Base-by-base conservation (phyloP, 2,329 filamentous ascomycete genomes). In the Coleophoma crateriformis region DNA sequence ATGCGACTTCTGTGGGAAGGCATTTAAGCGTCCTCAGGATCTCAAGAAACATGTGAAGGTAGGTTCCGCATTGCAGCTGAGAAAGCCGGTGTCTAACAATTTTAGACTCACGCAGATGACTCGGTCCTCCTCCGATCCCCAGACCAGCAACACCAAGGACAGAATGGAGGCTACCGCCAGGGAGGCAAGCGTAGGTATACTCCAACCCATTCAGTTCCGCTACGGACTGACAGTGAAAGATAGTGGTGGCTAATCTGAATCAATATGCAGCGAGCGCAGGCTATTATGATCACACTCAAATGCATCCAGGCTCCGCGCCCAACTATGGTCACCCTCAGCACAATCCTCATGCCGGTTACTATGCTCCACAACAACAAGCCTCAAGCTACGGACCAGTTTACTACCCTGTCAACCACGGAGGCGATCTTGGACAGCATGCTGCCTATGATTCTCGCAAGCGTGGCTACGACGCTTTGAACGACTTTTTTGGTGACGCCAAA, bases 11-110 rank as follows among this genome's bases (percentile, higher is more conserved):
- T 99, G 94, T 67, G 90, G 90, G 67, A 99, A 99, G 77, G 91
- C 91, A 1, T 99, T 99, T 80, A 99, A 99, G 82, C 88, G 94
- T 33, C 94, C 94, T 2, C 94, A 99, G 74, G 94, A 99, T 75
- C 71, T 99, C 63, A 97, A 99, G 83, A 99, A 99, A 77, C 94
- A 99, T 68, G 90, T 97, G 71, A 99, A 97, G 75, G 77, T 81
- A 68, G 55, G 68, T 48, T 5, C n/a, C 43, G 14, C 11, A 22
- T 10, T 27, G 5, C 37, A 45, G 17, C 41, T 19, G 40, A 47
- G 46, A 54, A 32, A 43, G 42, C 42, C 20, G 39, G 34, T 19
- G 48, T 33, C 62, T 68, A 49, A 66, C 56, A 50, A 3, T 39
- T 14, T 8, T 19, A 78, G 84, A 97, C 92, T 4, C 92, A 97